Evolutionary conservation across 352 stramenopile species (phyloP).

Genomic region (Pythium dissimile): DNA sequence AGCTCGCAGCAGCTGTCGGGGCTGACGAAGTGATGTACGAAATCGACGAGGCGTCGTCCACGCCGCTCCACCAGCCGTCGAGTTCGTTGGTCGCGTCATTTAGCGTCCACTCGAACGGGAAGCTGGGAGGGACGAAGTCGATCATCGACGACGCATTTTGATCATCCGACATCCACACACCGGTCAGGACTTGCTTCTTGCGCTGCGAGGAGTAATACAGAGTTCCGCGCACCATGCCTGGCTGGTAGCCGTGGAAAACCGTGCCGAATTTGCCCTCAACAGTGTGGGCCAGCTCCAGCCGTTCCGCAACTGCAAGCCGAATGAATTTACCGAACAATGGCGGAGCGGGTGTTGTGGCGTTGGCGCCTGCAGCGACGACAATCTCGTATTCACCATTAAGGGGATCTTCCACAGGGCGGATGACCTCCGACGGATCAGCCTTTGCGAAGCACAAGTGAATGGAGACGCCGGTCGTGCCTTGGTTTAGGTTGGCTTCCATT

Average conservation of each 20-base stretch:
- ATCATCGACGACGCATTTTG: conserved; percentile 45
- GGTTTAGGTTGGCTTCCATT: conserved; percentile 86
- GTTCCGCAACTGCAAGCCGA: conserved; percentile 53
- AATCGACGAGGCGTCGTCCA: conserved; percentile 28
- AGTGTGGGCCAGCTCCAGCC: conserved; percentile 36
- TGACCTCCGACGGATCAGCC: conserved; percentile 43
- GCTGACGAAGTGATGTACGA: background rate
- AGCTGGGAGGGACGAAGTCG: conserved; percentile 61
- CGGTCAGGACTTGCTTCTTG: conserved; percentile 42
- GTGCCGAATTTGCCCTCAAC: conserved; percentile 77
- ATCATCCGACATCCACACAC: conserved; percentile 58
- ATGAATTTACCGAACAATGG: conserved; percentile 54
- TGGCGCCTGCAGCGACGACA: conserved; percentile 12
- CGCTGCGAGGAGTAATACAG: conserved; percentile 32
- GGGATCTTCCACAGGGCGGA: conserved; percentile 51
- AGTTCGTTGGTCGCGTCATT: conserved; percentile 52
- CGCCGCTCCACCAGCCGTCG: conserved; percentile 74
- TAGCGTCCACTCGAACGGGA: conserved; percentile 61
- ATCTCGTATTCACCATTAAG: conserved; percentile 85
- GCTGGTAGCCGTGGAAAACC: conserved; percentile 56
- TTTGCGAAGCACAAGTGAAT: conserved; percentile 80
- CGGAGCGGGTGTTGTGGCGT: background rate
- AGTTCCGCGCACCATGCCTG: conserved; percentile 55
- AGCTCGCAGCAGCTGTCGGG: background rate
- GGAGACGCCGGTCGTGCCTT: conserved; percentile 64